Conservation (phyloP, 2,329 filamentous ascomycete genomes). For the Aotearoamyces nothofagi region DNA sequence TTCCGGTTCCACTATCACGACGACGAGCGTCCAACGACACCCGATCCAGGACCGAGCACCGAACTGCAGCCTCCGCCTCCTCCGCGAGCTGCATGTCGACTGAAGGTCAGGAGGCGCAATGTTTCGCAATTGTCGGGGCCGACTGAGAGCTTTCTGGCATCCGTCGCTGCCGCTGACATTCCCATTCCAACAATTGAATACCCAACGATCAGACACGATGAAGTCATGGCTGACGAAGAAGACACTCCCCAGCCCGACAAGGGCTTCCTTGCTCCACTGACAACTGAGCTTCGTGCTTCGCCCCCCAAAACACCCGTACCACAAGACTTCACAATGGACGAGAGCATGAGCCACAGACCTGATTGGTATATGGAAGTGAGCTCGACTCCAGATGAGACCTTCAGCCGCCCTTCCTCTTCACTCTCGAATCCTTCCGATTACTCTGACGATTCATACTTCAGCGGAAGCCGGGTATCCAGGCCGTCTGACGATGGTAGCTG, state of each 20-base stretch:
- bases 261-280: constrained; percentile 12
- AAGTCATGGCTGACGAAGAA: constrained; percentile 11
- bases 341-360: constrained; percentile 8
- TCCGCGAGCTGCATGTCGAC: constrained; percentile 14
- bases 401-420: constrained; percentile 13
- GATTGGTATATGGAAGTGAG: constrained; percentile 16
- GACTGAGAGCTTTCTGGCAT: constrained; percentile 51
- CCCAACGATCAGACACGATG: constrained; percentile 18
- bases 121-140: constrained; percentile 28
- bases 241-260: constrained; percentile 8
- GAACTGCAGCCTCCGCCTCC: constrained; percentile 14
- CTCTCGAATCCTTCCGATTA: constrained; percentile 28
- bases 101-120: constrained; percentile 17
- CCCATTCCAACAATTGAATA: constrained; percentile 51
- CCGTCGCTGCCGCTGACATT: constrained; percentile 47
- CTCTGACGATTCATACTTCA: constrained; percentile 40
- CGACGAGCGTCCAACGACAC: constrained; percentile 13
- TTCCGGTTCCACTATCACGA: constrained; percentile 15
- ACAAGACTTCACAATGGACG: constrained; percentile 5
- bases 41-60: constrained; percentile 11
- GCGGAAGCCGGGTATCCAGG: constrained; percentile 39
- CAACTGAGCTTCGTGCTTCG: constrained; percentile 17
- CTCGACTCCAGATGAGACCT: constrained; percentile 8
- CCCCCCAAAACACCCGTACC: constrained; percentile 45
- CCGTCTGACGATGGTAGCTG: constrained; percentile 40